These are phyloP conservation scores for Sporobolomyces roseus DNA, from an alignment of 768 basidiomycete species.

Conservation along the genomic window DNA sequence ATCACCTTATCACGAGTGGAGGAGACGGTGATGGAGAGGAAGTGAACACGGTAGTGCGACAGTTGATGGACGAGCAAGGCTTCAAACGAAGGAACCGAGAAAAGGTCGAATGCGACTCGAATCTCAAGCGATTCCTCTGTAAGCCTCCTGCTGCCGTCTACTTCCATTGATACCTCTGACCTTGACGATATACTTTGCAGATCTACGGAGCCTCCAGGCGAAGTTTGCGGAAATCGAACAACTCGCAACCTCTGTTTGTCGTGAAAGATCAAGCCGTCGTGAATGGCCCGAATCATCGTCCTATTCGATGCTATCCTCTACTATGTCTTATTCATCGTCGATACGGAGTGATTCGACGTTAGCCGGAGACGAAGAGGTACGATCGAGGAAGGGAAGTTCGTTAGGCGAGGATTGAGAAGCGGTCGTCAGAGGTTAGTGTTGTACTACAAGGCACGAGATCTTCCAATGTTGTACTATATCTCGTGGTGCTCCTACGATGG, in stretches of 20 bases:
- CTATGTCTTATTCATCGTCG: constrained; percentile 1
- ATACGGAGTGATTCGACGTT: background rate
- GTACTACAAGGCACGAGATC: too few relatives aligned
- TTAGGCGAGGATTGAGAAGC: background rate
- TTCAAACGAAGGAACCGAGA: constrained; percentile 18
- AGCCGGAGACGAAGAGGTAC: background rate
- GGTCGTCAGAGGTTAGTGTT: too few relatives aligned
- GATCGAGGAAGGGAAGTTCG: background rate
- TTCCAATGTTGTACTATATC: too few relatives aligned
- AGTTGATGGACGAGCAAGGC: constrained; percentile 5
- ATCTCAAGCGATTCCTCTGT: constrained; percentile 31
- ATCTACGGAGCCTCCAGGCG: background rate
- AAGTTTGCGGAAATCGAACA: background rate
- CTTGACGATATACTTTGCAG: background rate
- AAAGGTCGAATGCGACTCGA: constrained; percentile 14
- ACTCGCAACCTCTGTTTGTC: background rate
- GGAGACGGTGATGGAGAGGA: constrained; percentile 1
- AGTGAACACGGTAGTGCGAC: background rate
- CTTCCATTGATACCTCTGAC: background rate
- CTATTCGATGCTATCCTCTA: too few relatives aligned
- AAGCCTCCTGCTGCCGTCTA: background rate
- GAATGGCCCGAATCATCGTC: too few relatives aligned
- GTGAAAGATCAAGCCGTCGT: too few relatives aligned
- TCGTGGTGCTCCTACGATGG: too few relatives aligned
- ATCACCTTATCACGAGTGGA: constrained; percentile 10